Evolutionary conservation across 345 rosid species (phyloP).

Genomic region (Atalantia buxifolia): DNA sequence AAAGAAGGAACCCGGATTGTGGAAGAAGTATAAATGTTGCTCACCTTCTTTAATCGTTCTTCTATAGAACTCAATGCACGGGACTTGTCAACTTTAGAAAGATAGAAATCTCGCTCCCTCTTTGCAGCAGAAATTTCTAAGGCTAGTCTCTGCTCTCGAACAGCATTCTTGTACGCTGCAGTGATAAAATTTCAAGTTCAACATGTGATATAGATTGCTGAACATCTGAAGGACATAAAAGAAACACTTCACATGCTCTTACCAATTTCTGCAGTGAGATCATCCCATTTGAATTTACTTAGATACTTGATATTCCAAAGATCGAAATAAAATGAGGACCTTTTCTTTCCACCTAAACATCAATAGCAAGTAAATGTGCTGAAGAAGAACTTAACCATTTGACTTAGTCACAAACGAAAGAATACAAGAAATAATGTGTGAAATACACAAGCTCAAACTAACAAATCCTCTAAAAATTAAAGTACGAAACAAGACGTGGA

Average conservation of each 20-base stretch:
- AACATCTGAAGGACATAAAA: not conserved
- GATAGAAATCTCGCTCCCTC: conserved; percentile 87
- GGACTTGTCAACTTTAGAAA: conserved; percentile 67
- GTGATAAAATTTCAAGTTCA: conserved; percentile 20
- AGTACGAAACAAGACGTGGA: not conserved
- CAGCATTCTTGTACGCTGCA: conserved; percentile 81
- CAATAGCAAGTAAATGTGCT: conserved; percentile 5
- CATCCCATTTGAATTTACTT: conserved; percentile 96
- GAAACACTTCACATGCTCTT: conserved; percentile 6
- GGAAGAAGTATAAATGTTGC: not conserved
- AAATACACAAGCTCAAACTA: not conserved
- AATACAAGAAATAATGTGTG: not conserved
- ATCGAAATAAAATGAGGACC: conserved; percentile 72
- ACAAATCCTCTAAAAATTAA: not conserved
- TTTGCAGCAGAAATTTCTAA: conserved; percentile 87
- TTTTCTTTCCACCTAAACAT: conserved; percentile 78
- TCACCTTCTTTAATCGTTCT: conserved; percentile 80
- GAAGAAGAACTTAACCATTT: not conserved
- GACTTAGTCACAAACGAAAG: not conserved
- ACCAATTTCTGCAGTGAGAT: conserved; percentile 90
- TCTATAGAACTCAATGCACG: conserved; percentile 66
- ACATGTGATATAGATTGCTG: not conserved
- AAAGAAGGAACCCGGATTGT: not conserved
- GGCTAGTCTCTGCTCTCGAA: conserved; percentile 76
- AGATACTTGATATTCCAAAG: conserved; percentile 94